Percentiles rank a stretch among this genome's conserved stretches.
Evolutionary conservation across 345 rosid genomes (phyloP).

Genomic region (Rhodomyrtus tomentosa): DNA sequence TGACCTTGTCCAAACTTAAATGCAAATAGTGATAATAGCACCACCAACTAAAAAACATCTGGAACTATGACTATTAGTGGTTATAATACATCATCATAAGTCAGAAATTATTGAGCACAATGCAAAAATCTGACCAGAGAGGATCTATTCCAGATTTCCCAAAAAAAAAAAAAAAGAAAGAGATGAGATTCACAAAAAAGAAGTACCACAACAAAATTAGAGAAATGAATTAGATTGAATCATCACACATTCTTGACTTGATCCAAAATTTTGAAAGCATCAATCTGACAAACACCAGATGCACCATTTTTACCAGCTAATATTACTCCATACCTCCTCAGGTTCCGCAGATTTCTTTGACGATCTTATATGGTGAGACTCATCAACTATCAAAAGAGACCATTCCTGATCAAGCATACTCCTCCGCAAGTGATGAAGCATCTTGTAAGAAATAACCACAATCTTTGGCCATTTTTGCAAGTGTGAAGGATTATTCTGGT

Average conservation of each 20-base stretch:
- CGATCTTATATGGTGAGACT: conserved; percentile 85
- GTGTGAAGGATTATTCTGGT: conserved; percentile 58
- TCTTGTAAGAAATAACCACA: conserved; percentile 83
- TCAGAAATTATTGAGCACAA: not conserved
- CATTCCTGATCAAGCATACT: conserved; percentile 69
- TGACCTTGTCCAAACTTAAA: not conserved
- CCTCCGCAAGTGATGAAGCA: conserved; percentile 70
- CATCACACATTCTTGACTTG: not conserved
- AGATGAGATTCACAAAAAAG: not conserved
- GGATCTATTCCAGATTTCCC: not conserved
- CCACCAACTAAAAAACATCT: not conserved
- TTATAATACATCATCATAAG: not conserved
- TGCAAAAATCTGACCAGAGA: not conserved
- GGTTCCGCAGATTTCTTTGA: conserved; percentile 64
- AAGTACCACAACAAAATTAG: not conserved
- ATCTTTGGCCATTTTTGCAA: conserved; percentile 64
- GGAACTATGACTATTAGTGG: not conserved
- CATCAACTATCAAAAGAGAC: conserved; percentile 86
- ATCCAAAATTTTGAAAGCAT: not conserved
- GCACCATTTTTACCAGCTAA: not conserved
- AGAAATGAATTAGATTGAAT: not conserved
- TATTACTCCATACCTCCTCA: conserved; percentile 42
- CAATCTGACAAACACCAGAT: not conserved
- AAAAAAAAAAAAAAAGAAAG: not conserved
- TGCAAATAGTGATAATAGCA: not conserved